Conservation (phyloP, 1,139 yeast species). For the Suhomyces terraborum region DNA sequence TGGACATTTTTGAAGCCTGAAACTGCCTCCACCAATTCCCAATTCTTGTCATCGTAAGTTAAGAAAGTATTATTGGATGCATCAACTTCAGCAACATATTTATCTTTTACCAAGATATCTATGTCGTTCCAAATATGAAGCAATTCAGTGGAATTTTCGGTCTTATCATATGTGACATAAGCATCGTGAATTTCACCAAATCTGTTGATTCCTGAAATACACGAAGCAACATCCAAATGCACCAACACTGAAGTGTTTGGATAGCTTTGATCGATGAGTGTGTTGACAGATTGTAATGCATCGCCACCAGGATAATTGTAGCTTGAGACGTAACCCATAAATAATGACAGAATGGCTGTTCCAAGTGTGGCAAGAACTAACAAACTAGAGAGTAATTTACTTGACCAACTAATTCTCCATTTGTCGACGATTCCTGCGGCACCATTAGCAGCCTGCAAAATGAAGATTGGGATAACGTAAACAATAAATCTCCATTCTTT, state of each 20-base stretch:
- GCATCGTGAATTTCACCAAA: slow-evolving; percentile 60
- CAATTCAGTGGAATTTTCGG: slow-evolving; percentile 53
- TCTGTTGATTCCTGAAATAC: slow-evolving; percentile 84
- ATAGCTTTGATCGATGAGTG: slow-evolving; percentile 31
- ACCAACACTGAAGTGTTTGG: slow-evolving; percentile 34
- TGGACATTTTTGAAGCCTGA: slow-evolving; percentile 24
- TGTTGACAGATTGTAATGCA: slow-evolving; percentile 61
- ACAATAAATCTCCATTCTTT: slow-evolving; percentile 93
- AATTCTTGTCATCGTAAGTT: slow-evolving; percentile 24
- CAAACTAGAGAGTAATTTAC: slow-evolving; percentile 30
- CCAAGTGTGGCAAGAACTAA: slow-evolving; percentile 32
- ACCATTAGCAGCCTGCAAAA: slow-evolving; percentile 66
- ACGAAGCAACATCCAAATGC: slow-evolving; percentile 78
- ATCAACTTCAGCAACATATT: slow-evolving; percentile 16
- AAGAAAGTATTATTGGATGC: slow-evolving; percentile 9
- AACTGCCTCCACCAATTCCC: slow-evolving; percentile 30
- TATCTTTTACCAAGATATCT: slow-evolving; percentile 61
- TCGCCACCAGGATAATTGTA: slow-evolving; percentile 89
- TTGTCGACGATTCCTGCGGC: slow-evolving; percentile 45
- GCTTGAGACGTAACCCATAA: slow-evolving; percentile 64
- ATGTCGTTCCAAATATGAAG: slow-evolving; percentile 52
- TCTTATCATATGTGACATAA: slow-evolving; percentile 66
- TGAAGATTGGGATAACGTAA: slow-evolving; percentile 70
- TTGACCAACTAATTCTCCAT: slow-evolving; percentile 30
- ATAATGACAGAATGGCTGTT: slow-evolving; percentile 46